Evolutionary conservation across 495 filamentous ascomycete genomes (phyloP), one percentile per base, ranked within the genome.

Genomic region (Glonium stellatum): DNA sequence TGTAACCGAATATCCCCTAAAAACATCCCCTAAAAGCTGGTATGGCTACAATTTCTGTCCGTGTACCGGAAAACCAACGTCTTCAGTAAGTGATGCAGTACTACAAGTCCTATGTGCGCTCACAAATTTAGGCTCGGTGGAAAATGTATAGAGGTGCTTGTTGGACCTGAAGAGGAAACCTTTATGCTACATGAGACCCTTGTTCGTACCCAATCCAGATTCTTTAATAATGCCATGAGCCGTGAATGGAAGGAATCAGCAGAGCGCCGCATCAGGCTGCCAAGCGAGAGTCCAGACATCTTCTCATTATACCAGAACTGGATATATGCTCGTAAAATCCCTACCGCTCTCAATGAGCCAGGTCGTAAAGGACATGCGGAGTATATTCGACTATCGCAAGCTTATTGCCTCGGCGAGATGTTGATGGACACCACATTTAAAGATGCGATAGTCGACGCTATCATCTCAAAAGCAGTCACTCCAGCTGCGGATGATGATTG

Each of bases 181-280:
- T 62, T 59, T 50, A n/a, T 56, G n/a, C 44, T 66, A 5, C 63
- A 66, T 36, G 63, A 62, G 31, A n/a, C 8, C 10, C 52, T 56
- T 22, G 50, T 66, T 1, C 58, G 63, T 34, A 55, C 57, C 9
- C 51, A 50, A 8, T 59, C 59, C 5, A 39, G 18, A 13, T 66
- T 59, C 55, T 59, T 66, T 44, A 19, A 27, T 36, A 59, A 56
- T 23, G 63, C 59, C 19, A 58, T 62, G 59, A 66, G 61, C 22
- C 55, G 54, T 1, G 59, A 62, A 35, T 66, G 59, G 63, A 35
- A 39, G 1, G 42, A 37, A 2, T 19, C 22, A 15, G 41, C 55
- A 23, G 36, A 66, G 21, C 49, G 55, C 1, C 36, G 59, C 0
- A 8, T 62, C 3, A 25, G 61, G 31, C 44, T 66, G 0, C 55